Base-by-base conservation (phyloP, 225 moss, liverwort and hornwort species). In the Ulota crispa region DNA sequence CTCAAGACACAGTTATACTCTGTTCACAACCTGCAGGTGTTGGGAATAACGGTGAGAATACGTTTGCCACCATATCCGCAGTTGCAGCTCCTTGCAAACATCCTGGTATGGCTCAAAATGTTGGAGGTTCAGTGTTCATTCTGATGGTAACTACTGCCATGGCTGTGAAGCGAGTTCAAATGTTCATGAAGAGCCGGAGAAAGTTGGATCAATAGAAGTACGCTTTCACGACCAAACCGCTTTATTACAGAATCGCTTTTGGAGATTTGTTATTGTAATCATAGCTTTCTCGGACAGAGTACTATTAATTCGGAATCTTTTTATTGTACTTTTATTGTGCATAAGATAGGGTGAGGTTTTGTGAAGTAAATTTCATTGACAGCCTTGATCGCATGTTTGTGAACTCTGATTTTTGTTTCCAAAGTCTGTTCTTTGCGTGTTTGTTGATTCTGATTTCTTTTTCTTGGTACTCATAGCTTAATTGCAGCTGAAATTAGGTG, bases 1-100 rank as follows among this genome's bases (percentile, higher is more conserved):
- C 83, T 53, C 77, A 42, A 67, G 74, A 78, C 50, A 23, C 82
- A 16, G 47, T 56, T 79, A 68, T 64, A n/a, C 59, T 36, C 64
- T 28, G 79, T 64, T 76, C 86, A n/a, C 81, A 79, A 54, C 43
- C 84, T 78, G 55, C 43, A 64, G 39, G 27, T 66, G 56, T 21
- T 43, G 68, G 30, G 32, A 76, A 42, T 18, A 68, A 62, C 31
- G 53, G 82, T 43, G 85, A 37, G 31, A 85, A 82, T 39, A 77
- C 55, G 31, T 87, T 89, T 65, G 89, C 85, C 54, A 77, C 89
- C 30, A 76, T 89, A 23, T 85, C 87, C 15, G 65, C 85, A 47
- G 1, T 19, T 72, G 82, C 26, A 43, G 31, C 72, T 84, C 89
- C 87, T 53, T 55, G 68, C 30, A 73, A 53, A 70, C 69, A 30